These are phyloP conservation scores for Dactylellina drechsleri DNA, from an alignment of 2,329 filamentous ascomycete species.

Conservation along the genomic window DNA sequence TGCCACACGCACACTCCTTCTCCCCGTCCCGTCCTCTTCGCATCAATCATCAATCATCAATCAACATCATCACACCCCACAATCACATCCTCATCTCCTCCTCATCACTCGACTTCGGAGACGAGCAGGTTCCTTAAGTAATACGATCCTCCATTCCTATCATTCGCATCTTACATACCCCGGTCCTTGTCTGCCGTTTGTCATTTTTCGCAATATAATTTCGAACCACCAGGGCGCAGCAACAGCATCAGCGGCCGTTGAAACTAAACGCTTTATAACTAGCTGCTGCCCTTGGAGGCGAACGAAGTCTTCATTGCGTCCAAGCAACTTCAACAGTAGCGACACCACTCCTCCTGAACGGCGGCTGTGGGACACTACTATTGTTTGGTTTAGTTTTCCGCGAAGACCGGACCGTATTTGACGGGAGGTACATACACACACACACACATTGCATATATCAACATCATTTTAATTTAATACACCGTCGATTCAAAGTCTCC, in stretches of 20 bases:
- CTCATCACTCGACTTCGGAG: no score
- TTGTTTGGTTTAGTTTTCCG: slow-evolving; percentile 23
- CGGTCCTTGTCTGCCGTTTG: background rate
- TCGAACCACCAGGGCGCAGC: slow-evolving; percentile 19
- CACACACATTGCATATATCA: background rate
- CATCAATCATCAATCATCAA: background rate
- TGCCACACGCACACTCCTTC: slow-evolving; percentile 15
- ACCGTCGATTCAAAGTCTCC: no score
- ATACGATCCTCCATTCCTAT: slow-evolving; percentile 16
- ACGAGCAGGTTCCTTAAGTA: slow-evolving; percentile 37
- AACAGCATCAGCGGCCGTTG: no score
- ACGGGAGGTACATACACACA: slow-evolving; percentile 35
- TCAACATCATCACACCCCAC: background rate
- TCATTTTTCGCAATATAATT: slow-evolving; percentile 38
- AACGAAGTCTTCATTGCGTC: no score
- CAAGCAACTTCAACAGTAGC: slow-evolving; percentile 15
- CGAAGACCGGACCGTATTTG: slow-evolving; percentile 37
- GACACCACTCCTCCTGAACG: slow-evolving; percentile 22
- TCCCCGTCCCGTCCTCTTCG: slow-evolving; percentile 3
- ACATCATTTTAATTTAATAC: background rate
- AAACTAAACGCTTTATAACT: background rate
- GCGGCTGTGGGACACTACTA: slow-evolving; percentile 23
- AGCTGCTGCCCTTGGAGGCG: background rate
- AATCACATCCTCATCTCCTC: no score
- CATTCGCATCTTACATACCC: slow-evolving; percentile 19